These are phyloP conservation scores for Capsicum baccatum DNA, from an alignment of 257 asterid genomes.

Conservation along the genomic window DNA sequence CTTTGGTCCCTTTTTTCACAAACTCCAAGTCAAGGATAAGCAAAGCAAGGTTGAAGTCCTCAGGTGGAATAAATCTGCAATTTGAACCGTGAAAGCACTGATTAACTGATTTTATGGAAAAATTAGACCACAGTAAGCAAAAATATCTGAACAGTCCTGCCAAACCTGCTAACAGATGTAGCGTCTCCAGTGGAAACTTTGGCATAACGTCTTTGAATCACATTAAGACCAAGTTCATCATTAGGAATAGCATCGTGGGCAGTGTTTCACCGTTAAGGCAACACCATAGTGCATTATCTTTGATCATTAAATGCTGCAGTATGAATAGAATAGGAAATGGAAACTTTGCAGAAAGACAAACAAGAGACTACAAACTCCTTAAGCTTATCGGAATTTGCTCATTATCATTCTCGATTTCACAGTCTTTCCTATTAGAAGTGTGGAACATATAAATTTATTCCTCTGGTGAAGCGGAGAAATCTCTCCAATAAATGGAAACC, in stretches of 20 bases:
- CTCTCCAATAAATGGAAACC: neutral
- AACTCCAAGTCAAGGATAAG: slow-evolving; percentile 95
- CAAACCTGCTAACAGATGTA: slow-evolving; percentile 72
- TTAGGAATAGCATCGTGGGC: slow-evolving; percentile 58
- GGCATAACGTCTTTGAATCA: slow-evolving; percentile 89
- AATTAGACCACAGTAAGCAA: neutral
- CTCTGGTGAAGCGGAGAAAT: neutral
- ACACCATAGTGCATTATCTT: slow-evolving; percentile 24
- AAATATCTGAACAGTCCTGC: neutral
- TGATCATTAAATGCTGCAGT: slow-evolving; percentile 1
- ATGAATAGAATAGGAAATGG: neutral
- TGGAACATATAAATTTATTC: neutral
- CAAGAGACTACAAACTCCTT: neutral
- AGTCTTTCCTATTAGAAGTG: neutral
- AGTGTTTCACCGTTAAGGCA: slow-evolving; percentile 74
- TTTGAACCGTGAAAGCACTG: neutral
- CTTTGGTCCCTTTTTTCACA: slow-evolving; percentile 87
- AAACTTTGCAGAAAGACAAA: neutral
- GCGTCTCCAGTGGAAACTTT: slow-evolving; percentile 84
- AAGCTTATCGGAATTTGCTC: neutral
- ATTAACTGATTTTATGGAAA: neutral
- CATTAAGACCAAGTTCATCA: slow-evolving; percentile 81
- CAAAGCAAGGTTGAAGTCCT: slow-evolving; percentile 75
- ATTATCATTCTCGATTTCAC: neutral
- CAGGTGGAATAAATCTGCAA: slow-evolving; percentile 84